A percentile compares a stretch with the other conserved stretches of the same genome.
These are phyloP conservation scores for Dryas alaskensis DNA, from an alignment of 306 rosid genomes.

Conservation along the genomic window DNA sequence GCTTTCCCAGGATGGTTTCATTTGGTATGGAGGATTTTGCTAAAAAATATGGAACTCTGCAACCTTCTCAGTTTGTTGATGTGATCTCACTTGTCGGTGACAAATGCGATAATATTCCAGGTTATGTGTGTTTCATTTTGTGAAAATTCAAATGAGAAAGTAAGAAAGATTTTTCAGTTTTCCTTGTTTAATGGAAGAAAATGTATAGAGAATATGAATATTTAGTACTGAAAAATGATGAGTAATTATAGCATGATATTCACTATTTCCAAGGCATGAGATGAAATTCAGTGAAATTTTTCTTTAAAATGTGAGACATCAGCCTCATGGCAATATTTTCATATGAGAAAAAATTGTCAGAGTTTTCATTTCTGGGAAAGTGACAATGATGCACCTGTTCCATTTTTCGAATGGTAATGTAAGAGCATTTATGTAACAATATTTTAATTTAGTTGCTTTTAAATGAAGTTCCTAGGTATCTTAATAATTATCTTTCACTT, in stretches of 20 bases:
- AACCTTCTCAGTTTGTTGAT: constrained; percentile 94
- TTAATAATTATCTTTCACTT: neutral
- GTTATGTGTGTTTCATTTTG: constrained; percentile 37
- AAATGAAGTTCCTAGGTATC: too few species aligned
- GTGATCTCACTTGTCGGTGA: constrained; percentile 84
- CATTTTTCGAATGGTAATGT: neutral
- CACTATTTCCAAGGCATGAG: neutral
- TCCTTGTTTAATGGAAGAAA: neutral
- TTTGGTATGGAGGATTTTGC: constrained; percentile 92
- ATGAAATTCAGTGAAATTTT: neutral
- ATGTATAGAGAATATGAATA: too few species aligned
- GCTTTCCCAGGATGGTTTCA: constrained; percentile 73
- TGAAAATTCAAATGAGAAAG: neutral
- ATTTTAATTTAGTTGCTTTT: neutral
- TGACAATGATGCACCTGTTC: neutral
- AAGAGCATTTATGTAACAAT: neutral
- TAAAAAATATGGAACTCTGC: constrained; percentile 58
- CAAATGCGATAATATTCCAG: constrained; percentile 92
- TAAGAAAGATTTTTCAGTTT: neutral
- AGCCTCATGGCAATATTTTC: neutral
- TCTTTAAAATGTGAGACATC: neutral
- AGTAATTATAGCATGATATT: neutral
- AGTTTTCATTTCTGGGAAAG: neutral
- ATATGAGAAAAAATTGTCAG: neutral
- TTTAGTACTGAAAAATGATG: neutral